Percentiles rank a stretch among this genome's conserved stretches.
Evolutionary conservation across 2,329 filamentous ascomycete species (phyloP).

Genomic region (Arthrinium phaeospermum): DNA sequence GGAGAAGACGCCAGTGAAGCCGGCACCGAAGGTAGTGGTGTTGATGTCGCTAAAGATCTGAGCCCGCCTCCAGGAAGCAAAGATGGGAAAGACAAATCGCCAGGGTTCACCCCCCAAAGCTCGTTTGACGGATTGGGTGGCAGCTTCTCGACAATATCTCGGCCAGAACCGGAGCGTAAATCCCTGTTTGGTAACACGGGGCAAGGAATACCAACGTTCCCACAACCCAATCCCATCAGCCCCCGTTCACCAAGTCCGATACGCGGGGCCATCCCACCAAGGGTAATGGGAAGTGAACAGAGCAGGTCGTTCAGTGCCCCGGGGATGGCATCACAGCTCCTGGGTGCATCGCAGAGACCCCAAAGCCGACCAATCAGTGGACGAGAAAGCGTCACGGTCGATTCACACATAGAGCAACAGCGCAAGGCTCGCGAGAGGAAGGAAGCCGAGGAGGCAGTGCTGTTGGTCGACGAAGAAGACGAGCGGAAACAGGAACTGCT

Average conservation of each 20-base stretch:
- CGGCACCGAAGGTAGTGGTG: constrained; percentile 62
- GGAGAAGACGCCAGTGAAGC: constrained; percentile 55
- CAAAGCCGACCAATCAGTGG: constrained; percentile 47
- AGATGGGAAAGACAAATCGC: constrained; percentile 48
- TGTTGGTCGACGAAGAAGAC: constrained; percentile 72
- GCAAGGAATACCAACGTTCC: constrained; percentile 57
- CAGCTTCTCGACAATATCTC: constrained; percentile 54
- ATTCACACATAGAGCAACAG: constrained; percentile 56
- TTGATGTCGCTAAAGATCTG: constrained; percentile 69
- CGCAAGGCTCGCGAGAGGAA: constrained; percentile 58
- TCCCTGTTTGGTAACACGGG: constrained; percentile 61
- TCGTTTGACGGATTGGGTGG: constrained; percentile 59
- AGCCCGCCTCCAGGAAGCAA: constrained; percentile 53
- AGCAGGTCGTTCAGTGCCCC: constrained; percentile 66
- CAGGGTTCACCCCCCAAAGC: constrained; percentile 61
- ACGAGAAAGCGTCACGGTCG: constrained; percentile 47
- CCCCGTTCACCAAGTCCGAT: constrained; percentile 77
- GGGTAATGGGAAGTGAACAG: constrained; percentile 54
- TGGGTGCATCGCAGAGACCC: constrained; percentile 47
- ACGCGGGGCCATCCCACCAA: constrained; percentile 60
- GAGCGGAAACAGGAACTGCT: constrained; percentile 70
- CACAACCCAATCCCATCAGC: constrained; percentile 59
- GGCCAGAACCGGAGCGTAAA: constrained; percentile 50
- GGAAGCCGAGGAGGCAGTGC: constrained; percentile 61
- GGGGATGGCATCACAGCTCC: constrained; percentile 61